Percentiles rank a stretch among this genome's conserved stretches.
phyloP scores from a whole-genome alignment of 148 eudicot genomes.

The Cornus controversa region DNA sequence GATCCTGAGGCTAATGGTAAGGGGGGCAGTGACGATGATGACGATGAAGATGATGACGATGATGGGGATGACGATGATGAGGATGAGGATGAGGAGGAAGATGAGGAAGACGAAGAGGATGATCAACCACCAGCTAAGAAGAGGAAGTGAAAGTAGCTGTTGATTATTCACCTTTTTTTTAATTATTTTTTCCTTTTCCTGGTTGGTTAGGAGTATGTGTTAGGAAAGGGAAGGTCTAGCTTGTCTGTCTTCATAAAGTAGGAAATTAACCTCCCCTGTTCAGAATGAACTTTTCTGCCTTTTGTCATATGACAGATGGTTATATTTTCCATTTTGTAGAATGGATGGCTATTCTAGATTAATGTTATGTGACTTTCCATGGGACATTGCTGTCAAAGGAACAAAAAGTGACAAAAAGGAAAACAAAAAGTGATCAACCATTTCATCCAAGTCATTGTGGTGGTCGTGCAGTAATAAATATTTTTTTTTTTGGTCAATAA shows the following conservation, averaged over 20 bases:
- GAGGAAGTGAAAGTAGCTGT: conserved; percentile 34
- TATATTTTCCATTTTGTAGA: background rate
- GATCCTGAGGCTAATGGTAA: conserved; percentile 43
- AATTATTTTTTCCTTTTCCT: background rate
- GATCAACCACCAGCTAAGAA: conserved; percentile 58
- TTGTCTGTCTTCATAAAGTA: conserved; percentile 18
- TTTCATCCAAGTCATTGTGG: too few relatives aligned
- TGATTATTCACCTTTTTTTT: background rate
- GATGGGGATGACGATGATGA: conserved; percentile 31
- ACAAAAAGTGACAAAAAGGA: too few relatives aligned
- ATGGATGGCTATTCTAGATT: background rate
- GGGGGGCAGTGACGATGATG: conserved; percentile 30
- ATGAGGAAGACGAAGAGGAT: conserved; percentile 41
- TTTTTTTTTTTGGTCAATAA: too few relatives aligned
- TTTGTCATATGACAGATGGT: background rate
- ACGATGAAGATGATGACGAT: conserved; percentile 40
- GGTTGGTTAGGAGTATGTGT: conserved; percentile 6
- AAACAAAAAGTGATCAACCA: too few relatives aligned
- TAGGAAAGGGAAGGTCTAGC: conserved; percentile 22
- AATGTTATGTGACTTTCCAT: too few relatives aligned
- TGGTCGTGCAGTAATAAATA: too few relatives aligned
- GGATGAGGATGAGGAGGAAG: conserved; percentile 43
- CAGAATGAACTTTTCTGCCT: background rate
- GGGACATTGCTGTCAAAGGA: too few relatives aligned
- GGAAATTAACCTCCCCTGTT: conserved; percentile 3